Base-by-base conservation (phyloP, 257 asterid genomes). In the Coffea eugenioides region DNA sequence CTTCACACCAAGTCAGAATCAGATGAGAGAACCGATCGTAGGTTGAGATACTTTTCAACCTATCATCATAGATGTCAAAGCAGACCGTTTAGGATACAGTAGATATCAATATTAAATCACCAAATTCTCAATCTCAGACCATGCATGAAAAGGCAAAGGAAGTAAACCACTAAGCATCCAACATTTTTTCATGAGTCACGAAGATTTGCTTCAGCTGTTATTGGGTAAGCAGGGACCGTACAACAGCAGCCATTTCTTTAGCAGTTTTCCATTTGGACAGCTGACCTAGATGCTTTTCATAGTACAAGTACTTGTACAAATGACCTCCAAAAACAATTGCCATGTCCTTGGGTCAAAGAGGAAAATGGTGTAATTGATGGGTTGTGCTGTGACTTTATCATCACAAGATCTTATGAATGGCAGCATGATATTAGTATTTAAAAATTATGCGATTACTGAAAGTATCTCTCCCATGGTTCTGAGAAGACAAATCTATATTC, bases 251-350 rank as follows among this genome's bases (percentile, higher is more conserved):
- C 76, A 94, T 98, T 84, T 96, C 97, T 87, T 96, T 98, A 45
- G 98, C 99, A 70, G 98, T 96, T 84, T 94, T 96, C 99, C 98
- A 94, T 90, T 96, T 94, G 57, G 98, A 97, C 83, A 94, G 91
- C 83, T 93, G 99, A 74, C 99, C 98, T 66, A 94, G 95, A 67
- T 97, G 97, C 86, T 96, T 93, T 96, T 98, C 78, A 98, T 98
- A 56, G 98, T 98, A 98, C 98, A 96, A 39, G 93, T 97, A 76
- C 99, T 96, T 59, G 99, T 93, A 85, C 94, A 98, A 82, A 95
- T 95, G 82, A 95, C 98, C 98, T 94, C 89, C 70, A 95, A 83
- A 83, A 95, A 95, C 80, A 95, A 88, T 82, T 95, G 98, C 39
- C 98, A 97, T 27, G 99, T 93, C 85, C 99, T 90, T 12, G 99